phyloP scores from a whole-genome alignment of 352 stramenopile genomes.

The Phytophthora brassicae region DNA sequence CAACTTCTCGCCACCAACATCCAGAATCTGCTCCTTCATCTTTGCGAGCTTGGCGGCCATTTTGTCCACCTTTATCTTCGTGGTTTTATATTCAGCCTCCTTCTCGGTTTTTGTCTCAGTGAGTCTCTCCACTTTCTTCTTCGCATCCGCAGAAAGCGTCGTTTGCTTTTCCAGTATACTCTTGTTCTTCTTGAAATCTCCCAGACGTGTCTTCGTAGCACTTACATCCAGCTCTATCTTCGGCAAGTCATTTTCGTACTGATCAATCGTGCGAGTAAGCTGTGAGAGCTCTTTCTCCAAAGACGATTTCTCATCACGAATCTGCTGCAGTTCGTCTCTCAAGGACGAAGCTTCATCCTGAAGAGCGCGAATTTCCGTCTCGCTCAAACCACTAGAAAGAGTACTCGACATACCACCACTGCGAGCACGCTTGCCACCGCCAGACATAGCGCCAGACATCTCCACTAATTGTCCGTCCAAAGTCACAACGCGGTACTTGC shows the following conservation, averaged over 20 bases:
- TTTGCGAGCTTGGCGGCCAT: slow-evolving; percentile 85
- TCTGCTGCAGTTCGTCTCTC: slow-evolving; percentile 50
- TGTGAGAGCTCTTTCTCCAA: slow-evolving; percentile 87
- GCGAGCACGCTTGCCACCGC: slow-evolving; percentile 93
- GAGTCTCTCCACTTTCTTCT: slow-evolving; percentile 86
- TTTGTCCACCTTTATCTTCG: slow-evolving; percentile 62
- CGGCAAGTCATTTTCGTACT: slow-evolving; percentile 88
- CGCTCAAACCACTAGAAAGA: slow-evolving; percentile 51
- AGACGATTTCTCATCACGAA: slow-evolving; percentile 63
- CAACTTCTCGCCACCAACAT: slow-evolving; percentile 93
- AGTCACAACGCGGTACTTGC: slow-evolving; percentile 97
- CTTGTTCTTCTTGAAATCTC: slow-evolving; percentile 64
- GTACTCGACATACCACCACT: slow-evolving; percentile 94
- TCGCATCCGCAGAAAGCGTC: slow-evolving; percentile 84
- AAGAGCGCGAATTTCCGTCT: slow-evolving; percentile 64
- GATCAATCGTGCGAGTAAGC: slow-evolving; percentile 87
- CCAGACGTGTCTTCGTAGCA: slow-evolving; percentile 60
- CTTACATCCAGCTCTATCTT: slow-evolving; percentile 89
- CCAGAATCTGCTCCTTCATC: slow-evolving; percentile 95
- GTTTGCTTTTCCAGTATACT: slow-evolving; percentile 84
- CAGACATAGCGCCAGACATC: slow-evolving; percentile 98
- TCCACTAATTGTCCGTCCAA: slow-evolving; percentile 98
- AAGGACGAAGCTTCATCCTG: slow-evolving; percentile 56
- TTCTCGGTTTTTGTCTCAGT: slow-evolving; percentile 85
- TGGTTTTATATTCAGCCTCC: slow-evolving; percentile 83